phyloP scores from a whole-genome alignment of 2,329 filamentous ascomycete genomes.

The Botrytis sinoallii region DNA sequence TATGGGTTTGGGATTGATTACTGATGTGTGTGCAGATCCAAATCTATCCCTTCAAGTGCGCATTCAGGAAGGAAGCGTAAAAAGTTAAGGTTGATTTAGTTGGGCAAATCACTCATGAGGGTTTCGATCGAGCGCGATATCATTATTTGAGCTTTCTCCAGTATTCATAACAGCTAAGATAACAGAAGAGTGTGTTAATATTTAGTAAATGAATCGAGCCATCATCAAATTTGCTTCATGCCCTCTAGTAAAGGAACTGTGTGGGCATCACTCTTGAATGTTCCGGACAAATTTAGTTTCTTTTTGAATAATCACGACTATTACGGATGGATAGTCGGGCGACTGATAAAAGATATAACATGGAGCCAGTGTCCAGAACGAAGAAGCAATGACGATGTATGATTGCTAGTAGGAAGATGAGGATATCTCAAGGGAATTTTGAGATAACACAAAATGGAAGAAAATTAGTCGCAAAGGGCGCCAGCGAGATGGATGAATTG shows the following conservation, averaged over 20 bases:
- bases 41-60: conserved; percentile 50
- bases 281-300: background rate
- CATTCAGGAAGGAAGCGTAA: conserved; percentile 38
- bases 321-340: background rate
- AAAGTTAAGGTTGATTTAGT: background rate
- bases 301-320: background rate
- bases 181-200: background rate
- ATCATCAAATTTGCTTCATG: background rate
- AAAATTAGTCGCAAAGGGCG: background rate
- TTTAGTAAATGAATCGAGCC: background rate
- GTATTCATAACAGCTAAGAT: background rate
- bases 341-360: background rate
- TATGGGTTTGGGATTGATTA: background rate
- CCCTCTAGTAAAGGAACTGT: background rate
- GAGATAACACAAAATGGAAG: background rate
- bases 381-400: background rate
- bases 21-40: conserved; percentile 39
- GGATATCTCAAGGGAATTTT: rapidly evolving
- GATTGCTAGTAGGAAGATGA: background rate
- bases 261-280: background rate
- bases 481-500: background rate
- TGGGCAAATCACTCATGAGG: background rate
- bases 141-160: background rate
- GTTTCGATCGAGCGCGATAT: background rate
- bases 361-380: background rate